Evolutionary conservation across 2,329 filamentous ascomycete species (phyloP), one percentile per base, ranked within the genome.

Genomic region (Sporothrix inflata): DNA sequence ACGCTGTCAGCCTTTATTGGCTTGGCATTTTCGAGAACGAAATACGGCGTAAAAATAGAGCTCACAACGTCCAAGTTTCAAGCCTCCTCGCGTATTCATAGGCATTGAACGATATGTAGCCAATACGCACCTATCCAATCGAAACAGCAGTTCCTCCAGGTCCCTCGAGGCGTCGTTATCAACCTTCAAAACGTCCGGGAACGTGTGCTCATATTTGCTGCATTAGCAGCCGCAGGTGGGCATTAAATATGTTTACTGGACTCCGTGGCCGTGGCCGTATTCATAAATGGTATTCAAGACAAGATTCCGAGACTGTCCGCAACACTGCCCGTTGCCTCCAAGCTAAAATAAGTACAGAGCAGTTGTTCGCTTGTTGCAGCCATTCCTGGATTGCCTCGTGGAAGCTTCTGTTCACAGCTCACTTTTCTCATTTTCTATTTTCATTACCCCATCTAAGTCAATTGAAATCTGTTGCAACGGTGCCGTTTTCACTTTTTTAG

Each of bases 321-420:
- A 57, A 27, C 8, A 24, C 4, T 6, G 24, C 24, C 5, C 53
- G 12, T 34, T 57, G 53, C 9, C 14, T 55, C n/a, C 16, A 5
- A 55, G 24, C 30, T 34, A 34, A 34, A 11, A 12, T 30, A 24
- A 9, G 4, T 24, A 5, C 24, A 6, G n/a, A n/a, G n/a, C n/a
- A 57, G 24, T 34, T 30, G 30, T 11, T 40, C 55, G 55, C 55
- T 61, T 61, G 55, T 61, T 61, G 34, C 30, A 61, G 38, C 55
- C 55, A 30, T 61, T 61, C 30, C 55, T 61, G 55, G 55, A 40
- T 40, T 61, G 55, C 30, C 55, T 19, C 16, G 55, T 61, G 34
- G 57, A 21, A 40, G n/a, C 19, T 38, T 8, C 19, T 9, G 4
- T 60, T 19, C 16, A 11, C 16, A 11, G 16, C 12, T 12, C 55